Evolutionary conservation across 208 protist genomes (phyloP).

Genomic region (Crithidia fasciculata): DNA sequence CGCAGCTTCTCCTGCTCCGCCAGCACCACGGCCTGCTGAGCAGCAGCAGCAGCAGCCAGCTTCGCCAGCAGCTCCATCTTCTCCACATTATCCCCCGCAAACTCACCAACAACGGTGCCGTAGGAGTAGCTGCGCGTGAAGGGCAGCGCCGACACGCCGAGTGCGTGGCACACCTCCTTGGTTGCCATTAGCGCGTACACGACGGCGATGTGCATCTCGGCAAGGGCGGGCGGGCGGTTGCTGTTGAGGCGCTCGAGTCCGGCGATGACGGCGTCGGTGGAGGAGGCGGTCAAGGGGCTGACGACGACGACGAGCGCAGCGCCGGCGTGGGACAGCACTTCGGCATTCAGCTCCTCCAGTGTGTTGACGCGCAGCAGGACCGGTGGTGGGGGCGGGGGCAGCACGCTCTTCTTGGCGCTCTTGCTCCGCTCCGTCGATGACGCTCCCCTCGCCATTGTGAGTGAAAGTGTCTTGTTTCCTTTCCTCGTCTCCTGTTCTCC

Average conservation of each 20-base stretch:
- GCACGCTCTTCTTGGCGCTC: constrained; percentile 33
- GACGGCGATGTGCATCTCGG: constrained; percentile 58
- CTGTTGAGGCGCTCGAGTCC: constrained; percentile 75
- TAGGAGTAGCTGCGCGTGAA: constrained; percentile 66
- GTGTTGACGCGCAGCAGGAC: constrained; percentile 53
- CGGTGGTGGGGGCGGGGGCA: constrained; percentile 65
- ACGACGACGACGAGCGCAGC: constrained; percentile 65
- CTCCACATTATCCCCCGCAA: constrained; percentile 75
- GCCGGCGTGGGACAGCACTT: constrained; percentile 46
- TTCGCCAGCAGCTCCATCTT: constrained; percentile 75
- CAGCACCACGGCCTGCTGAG: constrained; percentile 34
- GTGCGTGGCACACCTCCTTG: constrained; percentile 44
- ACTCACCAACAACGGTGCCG: constrained; percentile 49
- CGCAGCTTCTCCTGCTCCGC: constrained; percentile 38
- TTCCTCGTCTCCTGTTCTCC: not conserved
- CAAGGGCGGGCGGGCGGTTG: constrained; percentile 47
- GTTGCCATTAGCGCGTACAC: constrained; percentile 53
- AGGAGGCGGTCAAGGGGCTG: constrained; percentile 51
- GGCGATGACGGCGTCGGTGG: constrained; percentile 49
- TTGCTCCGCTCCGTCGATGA: constrained; percentile 35
- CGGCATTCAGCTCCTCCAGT: constrained; percentile 50
- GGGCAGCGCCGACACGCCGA: constrained; percentile 54
- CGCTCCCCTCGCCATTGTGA: constrained; percentile 14
- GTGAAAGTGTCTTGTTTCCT: not conserved
- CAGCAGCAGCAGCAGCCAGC: constrained; percentile 43